Evolutionary conservation across 148 eudicot species (phyloP), one percentile per base, ranked within the genome.

Genomic region (Persicaria tinctoria): DNA sequence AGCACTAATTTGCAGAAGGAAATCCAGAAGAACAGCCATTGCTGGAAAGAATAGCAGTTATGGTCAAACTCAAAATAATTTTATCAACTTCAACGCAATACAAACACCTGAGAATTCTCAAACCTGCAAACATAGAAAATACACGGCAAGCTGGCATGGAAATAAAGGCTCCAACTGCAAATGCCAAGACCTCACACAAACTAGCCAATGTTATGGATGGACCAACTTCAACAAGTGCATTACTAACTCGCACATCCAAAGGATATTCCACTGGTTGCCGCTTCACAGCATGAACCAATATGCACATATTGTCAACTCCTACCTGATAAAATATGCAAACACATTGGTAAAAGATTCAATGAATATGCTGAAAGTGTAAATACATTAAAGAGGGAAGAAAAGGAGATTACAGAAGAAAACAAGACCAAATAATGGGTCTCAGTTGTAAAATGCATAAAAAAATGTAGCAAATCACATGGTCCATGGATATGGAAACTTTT

Each of bases 251-350:
- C 60, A 75, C 81, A 85, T 88, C 91, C 68, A 88, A 44, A 56
- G 86, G 76, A 59, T 79, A 74, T 70, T 82, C 87, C 56, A 76
- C 10, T 46, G 84, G 78, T 44, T 88, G 91, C 54, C 91, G 78
- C 82, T 88, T 88, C 18, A 78, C 84, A 84, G 91, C 88, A 77
- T 87, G 91, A 75, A 87, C 91, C 76, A 87, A 79, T 77, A 87
- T 87, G 76, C 91, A 88, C 91, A 88, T 86, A 82, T 88, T 88
- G 80, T 88, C 91, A 49, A 88, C 91, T 80, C 91, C 91, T 66
- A 88, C 91, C 91, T 88, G 82, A 73, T 63, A 20, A 51, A 12
- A 66, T 14, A 12, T 66, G 70, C 7, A 20, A 72, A 72, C 17
- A 53, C 46, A 12, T 27, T 8, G 47, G 27, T 32, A 16, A 68